A percentile compares a stretch with the other conserved stretches of the same genome.
phyloP scores from a whole-genome alignment of 495 filamentous ascomycete species.

The Xylaria bambusicola region DNA sequence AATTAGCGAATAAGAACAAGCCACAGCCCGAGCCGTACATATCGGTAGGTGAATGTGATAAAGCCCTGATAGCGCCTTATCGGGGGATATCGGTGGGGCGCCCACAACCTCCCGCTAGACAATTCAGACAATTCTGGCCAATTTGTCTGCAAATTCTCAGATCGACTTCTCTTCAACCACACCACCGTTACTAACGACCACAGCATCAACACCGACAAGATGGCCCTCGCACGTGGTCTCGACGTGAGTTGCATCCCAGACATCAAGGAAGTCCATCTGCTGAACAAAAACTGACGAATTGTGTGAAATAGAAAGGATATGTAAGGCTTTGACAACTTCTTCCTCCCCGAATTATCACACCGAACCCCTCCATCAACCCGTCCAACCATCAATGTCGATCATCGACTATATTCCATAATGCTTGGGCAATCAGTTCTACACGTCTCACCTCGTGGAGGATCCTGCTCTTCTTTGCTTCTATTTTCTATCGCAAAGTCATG shows the following conservation, averaged over 20 bases:
- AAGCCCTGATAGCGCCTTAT: constrained; percentile 5
- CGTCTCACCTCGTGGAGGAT: constrained; percentile 67
- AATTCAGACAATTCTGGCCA: constrained; percentile 14
- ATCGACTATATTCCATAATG: constrained; percentile 1
- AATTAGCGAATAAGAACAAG: neutral
- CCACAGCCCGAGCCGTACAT: constrained; percentile 6
- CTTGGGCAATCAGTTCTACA: constrained; percentile 29
- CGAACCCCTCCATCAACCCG: constrained; percentile 11
- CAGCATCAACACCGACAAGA: constrained; percentile 24
- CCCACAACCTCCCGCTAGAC: neutral
- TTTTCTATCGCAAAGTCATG: constrained; percentile 23
- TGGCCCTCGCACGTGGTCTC: constrained; percentile 23
- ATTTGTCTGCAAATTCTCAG: no score
- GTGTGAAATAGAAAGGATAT: constrained; percentile 18
- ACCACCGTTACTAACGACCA: constrained; percentile 34
- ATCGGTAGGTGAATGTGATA: neutral
- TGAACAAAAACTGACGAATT: constrained; percentile 4
- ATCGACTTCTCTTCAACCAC: constrained; percentile 18
- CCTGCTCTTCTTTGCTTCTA: constrained; percentile 44
- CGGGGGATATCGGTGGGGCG: neutral
- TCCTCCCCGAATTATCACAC: neutral
- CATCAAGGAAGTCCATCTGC: neutral
- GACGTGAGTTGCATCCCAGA: constrained; percentile 15
- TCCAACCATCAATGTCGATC: constrained; percentile 6
- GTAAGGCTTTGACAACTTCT: constrained; percentile 23